Percentiles rank a stretch among this genome's conserved stretches.
Conservation (phyloP, 1,139 yeast genomes). For the Geotrichum bryndzae region DNA sequence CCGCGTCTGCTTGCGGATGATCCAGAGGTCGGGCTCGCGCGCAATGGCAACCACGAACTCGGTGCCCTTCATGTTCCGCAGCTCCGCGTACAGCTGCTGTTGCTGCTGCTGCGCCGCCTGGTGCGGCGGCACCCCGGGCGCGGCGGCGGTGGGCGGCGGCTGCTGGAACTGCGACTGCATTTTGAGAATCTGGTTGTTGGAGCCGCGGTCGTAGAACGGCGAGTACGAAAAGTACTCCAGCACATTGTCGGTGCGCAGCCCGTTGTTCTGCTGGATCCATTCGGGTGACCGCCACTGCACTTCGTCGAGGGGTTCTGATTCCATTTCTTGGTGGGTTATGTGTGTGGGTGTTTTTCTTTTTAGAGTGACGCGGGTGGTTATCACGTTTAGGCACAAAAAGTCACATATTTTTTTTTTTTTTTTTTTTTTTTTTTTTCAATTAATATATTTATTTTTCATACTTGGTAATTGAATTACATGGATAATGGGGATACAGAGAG, state of each 20-base stretch:
- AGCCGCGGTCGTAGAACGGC: slow-evolving; percentile 90
- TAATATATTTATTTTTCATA: background rate
- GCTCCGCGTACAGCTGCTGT: slow-evolving; percentile 41
- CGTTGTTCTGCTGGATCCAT: slow-evolving; percentile 80
- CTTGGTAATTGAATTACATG: background rate
- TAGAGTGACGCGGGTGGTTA: background rate
- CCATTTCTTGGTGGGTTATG: slow-evolving; percentile 6
- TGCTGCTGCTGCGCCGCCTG: slow-evolving; percentile 15
- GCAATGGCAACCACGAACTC: slow-evolving; percentile 74
- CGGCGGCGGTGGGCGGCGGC: slow-evolving; percentile 28
- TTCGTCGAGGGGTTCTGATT: slow-evolving; percentile 53
- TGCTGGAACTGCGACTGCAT: slow-evolving; percentile 92
- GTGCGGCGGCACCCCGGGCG: background rate
- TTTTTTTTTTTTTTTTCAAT: background rate
- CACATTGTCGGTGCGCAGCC: slow-evolving; percentile 81
- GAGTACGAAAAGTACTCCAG: slow-evolving; percentile 88
- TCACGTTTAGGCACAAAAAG: background rate
- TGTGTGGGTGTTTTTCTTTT: background rate
- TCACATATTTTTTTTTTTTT: background rate
- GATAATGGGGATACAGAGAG: background rate
- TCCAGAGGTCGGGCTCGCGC: slow-evolving; percentile 90
- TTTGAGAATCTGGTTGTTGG: slow-evolving; percentile 87
- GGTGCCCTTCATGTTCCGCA: slow-evolving; percentile 73
- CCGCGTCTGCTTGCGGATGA: slow-evolving; percentile 74
- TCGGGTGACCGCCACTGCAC: slow-evolving; percentile 97